Conservation (phyloP, 345 rosid species). For the Ricinus communis region DNA sequence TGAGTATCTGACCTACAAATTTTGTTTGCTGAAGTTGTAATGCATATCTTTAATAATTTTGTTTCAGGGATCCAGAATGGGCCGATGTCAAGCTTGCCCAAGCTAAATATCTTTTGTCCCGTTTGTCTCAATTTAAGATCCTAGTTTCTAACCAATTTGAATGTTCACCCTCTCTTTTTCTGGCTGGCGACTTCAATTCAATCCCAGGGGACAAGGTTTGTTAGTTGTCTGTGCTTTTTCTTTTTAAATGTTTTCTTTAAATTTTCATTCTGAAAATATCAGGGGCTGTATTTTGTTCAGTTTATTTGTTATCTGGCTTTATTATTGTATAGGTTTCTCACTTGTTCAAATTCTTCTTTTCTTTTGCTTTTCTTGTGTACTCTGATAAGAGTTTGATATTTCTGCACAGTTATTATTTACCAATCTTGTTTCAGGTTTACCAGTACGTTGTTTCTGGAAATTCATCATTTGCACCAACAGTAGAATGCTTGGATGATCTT, state of each 20-base stretch:
- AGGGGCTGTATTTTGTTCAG: neutral
- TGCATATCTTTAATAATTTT: neutral
- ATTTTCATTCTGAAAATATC: neutral
- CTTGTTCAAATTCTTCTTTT: neutral
- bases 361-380: neutral
- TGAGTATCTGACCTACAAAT: neutral
- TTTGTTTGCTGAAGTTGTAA: neutral
- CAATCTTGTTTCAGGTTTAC: slow-evolving; percentile 62
- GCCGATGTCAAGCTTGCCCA: slow-evolving; percentile 97
- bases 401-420: neutral
- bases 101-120: slow-evolving; percentile 70
- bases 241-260: neutral
- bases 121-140: slow-evolving; percentile 59
- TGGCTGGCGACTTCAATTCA: slow-evolving; percentile 97
- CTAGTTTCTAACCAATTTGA: slow-evolving; percentile 57
- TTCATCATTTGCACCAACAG: slow-evolving; percentile 21
- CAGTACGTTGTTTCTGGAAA: slow-evolving; percentile 66
- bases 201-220: slow-evolving; percentile 76
- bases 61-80: slow-evolving; percentile 83
- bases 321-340: no score
- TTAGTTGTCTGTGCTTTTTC: neutral
- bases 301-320: no score
- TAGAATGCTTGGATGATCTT: slow-evolving; percentile 47
- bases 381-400: neutral
- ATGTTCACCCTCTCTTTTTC: slow-evolving; percentile 56